phyloP scores from a whole-genome alignment of 805 yeast species.

The Zygosaccharomyces siamensis region DNA sequence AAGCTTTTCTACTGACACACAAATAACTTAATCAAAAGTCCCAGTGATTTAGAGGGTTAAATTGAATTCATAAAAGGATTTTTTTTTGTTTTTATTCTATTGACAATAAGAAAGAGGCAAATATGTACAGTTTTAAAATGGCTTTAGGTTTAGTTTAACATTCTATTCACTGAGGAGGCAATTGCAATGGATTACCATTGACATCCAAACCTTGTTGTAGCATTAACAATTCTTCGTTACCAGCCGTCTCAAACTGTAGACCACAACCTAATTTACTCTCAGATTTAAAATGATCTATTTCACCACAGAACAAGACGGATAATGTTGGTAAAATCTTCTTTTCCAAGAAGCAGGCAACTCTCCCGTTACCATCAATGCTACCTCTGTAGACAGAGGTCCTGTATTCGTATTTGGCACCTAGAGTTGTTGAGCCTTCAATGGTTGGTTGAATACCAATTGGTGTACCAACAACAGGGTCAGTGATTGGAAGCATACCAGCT shows the following conservation, averaged over 20 bases:
- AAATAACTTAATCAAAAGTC: not conserved
- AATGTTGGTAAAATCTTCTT: conserved; percentile 90
- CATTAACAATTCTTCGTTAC: conserved; percentile 86
- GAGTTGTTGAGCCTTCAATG: conserved; percentile 84
- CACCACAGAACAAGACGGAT: conserved; percentile 83
- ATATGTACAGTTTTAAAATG: conserved; percentile 5
- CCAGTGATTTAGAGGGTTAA: too few relatives aligned
- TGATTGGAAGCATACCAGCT: conserved; percentile 69
- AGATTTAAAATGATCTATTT: conserved; percentile 79
- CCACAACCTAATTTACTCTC: conserved; percentile 87
- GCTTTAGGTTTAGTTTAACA: not conserved
- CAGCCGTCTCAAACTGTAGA: conserved; percentile 91
- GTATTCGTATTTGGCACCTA: conserved; percentile 97
- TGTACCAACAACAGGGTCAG: conserved; percentile 68
- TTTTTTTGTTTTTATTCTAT: conserved; percentile 1
- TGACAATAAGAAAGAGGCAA: conserved; percentile 1
- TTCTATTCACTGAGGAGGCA: conserved; percentile 55
- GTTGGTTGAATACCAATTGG: conserved; percentile 81
- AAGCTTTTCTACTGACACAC: not conserved
- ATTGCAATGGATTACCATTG: conserved; percentile 81
- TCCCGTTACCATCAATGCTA: conserved; percentile 86
- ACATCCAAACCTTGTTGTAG: conserved; percentile 87
- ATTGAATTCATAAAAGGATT: not conserved
- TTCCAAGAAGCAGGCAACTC: conserved; percentile 85
- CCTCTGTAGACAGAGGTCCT: conserved; percentile 95